phyloP scores from a whole-genome alignment of 371 early-diverging fungal species.

The Capniomyces stellatus region DNA sequence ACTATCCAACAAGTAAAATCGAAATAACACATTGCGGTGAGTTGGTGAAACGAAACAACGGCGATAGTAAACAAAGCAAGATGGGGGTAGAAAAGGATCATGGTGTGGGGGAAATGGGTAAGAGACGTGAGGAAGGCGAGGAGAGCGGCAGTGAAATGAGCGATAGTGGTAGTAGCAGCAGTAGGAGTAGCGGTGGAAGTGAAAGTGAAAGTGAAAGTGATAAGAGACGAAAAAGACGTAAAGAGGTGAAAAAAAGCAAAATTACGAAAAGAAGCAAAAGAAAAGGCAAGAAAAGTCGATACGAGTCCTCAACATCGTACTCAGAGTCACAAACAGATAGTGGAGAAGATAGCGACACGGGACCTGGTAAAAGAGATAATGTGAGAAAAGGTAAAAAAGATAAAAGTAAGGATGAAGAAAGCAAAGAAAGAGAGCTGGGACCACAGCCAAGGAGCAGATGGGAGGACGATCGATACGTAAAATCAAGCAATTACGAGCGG shows the following conservation, averaged over 20 bases:
- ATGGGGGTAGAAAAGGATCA: background rate
- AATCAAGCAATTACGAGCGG: background rate
- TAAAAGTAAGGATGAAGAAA: background rate
- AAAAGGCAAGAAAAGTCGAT: background rate
- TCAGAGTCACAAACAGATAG: too few species aligned
- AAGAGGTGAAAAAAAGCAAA: background rate
- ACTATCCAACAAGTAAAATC: background rate
- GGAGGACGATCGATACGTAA: constrained; percentile 4
- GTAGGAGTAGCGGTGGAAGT: background rate
- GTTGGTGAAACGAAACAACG: background rate
- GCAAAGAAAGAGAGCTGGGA: background rate
- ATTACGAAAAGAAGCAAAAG: background rate
- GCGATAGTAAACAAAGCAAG: background rate
- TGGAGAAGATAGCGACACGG: background rate
- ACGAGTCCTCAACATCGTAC: background rate
- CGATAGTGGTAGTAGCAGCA: background rate
- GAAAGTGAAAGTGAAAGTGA: background rate
- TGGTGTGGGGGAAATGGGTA: background rate
- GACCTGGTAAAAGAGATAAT: background rate
- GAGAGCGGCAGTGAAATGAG: background rate
- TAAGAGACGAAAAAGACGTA: too few species aligned
- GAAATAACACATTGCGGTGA: constrained; percentile 2
- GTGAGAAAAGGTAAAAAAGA: background rate
- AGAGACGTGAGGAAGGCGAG: too few species aligned
- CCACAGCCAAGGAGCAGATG: background rate